phyloP scores from a whole-genome alignment of 345 rosid species.

The Leavenworthia alabamica region DNA sequence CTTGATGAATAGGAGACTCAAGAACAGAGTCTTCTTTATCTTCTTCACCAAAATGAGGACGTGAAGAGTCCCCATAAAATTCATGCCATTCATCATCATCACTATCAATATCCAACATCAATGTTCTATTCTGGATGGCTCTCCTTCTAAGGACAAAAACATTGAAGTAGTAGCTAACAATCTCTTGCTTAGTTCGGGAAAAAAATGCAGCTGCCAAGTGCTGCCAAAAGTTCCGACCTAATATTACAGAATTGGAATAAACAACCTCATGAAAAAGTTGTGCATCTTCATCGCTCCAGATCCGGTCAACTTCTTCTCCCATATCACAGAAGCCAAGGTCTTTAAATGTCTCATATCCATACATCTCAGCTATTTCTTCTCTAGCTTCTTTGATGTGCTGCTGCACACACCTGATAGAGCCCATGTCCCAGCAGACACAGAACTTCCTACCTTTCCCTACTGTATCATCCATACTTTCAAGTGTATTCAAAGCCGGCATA shows the following conservation, averaged over 20 bases:
- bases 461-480: background rate
- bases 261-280: constrained; percentile 46
- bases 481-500: constrained; percentile 17
- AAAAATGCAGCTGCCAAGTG: constrained; percentile 48
- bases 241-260: constrained; percentile 48
- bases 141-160: constrained; percentile 56
- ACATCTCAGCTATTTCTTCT: constrained; percentile 36
- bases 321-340: constrained; percentile 57
- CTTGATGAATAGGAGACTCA: constrained; percentile 38
- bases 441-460: constrained; percentile 35
- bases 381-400: constrained; percentile 61
- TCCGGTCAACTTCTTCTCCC: constrained; percentile 59
- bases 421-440: constrained; percentile 53
- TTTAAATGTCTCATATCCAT: constrained; percentile 49
- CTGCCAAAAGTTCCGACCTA: constrained; percentile 62
- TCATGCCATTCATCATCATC: constrained; percentile 80
- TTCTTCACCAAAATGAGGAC: constrained; percentile 32
- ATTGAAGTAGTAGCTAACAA: constrained; percentile 69
- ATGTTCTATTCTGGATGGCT: constrained; percentile 57
- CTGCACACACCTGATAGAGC: constrained; percentile 49
- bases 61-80: constrained; percentile 15
- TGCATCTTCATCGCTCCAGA: constrained; percentile 60
- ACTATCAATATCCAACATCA: constrained; percentile 49
- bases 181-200: constrained; percentile 46
- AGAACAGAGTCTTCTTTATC: constrained; percentile 47